Evolutionary conservation across 2,329 filamentous ascomycete genomes (phyloP), one percentile per base, ranked within the genome.

Genomic region (Microdochium paspali): DNA sequence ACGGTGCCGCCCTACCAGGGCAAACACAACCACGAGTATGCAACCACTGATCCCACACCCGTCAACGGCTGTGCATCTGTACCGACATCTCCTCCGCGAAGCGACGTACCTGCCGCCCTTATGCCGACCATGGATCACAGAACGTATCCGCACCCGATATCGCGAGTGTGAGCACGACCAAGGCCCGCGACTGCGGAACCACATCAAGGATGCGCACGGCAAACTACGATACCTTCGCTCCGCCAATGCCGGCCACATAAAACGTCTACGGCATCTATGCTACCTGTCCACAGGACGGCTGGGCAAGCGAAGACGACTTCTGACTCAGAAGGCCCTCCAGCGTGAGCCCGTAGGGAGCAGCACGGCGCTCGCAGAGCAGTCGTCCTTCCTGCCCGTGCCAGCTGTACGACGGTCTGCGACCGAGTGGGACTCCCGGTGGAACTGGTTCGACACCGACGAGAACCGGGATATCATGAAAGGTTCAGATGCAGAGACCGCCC

Each of bases 11-110:
- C n/a, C n/a, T n/a, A n/a, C n/a, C n/a, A n/a, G n/a, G n/a, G n/a
- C n/a, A n/a, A n/a, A n/a, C n/a, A n/a, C n/a, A n/a, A n/a, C n/a
- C n/a, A n/a, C 45, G 45, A 49, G 21, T 21, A 67, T 67, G 62
- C 60, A 61, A 45, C 59, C 62, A 23, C 64, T 61, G 45, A 62
- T 70, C 21, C 60, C 61, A 18, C 55, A 60, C 32, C 63, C 66
- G 10, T 51, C 47, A 10, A 57, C 54, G 1, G 51, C 66, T 3
- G 55, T 72, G 13, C 71, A 74, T 54, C 61, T 80, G 44, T 84
- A 80, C 60, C 73, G 80, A 48, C 71, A 77, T 49, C 65, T 84
- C 21, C 74, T 84, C 30, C 77, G 80, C 50, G 78, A 82, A 64
- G 66, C 71, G 32, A 73, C 75, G 24, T 84, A 84, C 57, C 72